These are phyloP conservation scores for Sugiyamaella castrensis DNA, from an alignment of 1,139 yeast genomes.

Conservation along the genomic window DNA sequence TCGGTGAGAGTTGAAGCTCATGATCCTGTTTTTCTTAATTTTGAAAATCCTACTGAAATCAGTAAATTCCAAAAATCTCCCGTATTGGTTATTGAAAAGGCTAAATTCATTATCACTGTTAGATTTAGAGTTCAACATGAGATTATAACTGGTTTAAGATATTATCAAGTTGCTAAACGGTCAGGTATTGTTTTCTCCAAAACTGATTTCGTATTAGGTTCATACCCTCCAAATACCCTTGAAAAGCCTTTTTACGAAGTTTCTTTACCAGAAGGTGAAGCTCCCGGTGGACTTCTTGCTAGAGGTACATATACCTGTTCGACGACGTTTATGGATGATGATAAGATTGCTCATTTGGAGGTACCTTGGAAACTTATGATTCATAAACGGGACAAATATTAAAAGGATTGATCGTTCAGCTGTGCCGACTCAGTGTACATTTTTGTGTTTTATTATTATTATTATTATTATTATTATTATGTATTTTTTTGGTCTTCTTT, in stretches of 20 bases:
- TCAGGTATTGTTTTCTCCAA: constrained; percentile 86
- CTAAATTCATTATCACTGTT: constrained; percentile 68
- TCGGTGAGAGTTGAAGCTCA: constrained; percentile 66
- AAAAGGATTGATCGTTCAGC: background rate
- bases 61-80: constrained; percentile 51
- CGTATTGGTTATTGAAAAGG: constrained; percentile 73
- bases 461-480: background rate
- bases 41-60: constrained; percentile 47
- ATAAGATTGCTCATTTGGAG: constrained; percentile 66
- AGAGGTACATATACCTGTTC: constrained; percentile 82
- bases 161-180: constrained; percentile 79
- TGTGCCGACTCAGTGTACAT: background rate
- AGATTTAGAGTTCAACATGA: constrained; percentile 87
- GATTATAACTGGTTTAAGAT: constrained; percentile 85
- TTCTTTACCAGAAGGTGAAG: constrained; percentile 74
- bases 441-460: background rate
- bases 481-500: background rate
- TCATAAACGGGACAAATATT: constrained; percentile 41
- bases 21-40: constrained; percentile 46
- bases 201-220: constrained; percentile 83
- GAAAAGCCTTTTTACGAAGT: constrained; percentile 81
- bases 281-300: constrained; percentile 86
- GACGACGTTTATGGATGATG: constrained; percentile 86
- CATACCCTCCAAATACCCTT: constrained; percentile 85
- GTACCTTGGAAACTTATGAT: constrained; percentile 88